Percentiles rank a stretch among this genome's conserved stretches.
Evolutionary conservation across 2,329 filamentous ascomycete species (phyloP).

Genomic region (Chrysoporthe cubensis): DNA sequence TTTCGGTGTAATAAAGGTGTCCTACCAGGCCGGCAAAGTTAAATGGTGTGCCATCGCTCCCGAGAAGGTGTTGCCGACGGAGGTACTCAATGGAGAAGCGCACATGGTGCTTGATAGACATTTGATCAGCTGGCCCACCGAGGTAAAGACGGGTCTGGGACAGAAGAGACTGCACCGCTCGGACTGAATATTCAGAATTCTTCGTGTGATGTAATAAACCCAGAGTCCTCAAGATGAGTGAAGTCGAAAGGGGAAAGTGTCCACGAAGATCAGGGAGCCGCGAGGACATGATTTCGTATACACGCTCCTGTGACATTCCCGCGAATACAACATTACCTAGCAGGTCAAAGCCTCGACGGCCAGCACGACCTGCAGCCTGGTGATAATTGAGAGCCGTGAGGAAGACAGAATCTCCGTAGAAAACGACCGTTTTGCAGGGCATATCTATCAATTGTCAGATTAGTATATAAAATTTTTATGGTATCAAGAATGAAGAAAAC

Average conservation of each 20-base stretch:
- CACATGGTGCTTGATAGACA: constrained; percentile 74
- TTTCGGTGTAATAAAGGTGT: constrained; percentile 78
- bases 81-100: constrained; percentile 83
- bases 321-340: constrained; percentile 83
- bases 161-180: constrained; percentile 67
- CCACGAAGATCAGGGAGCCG: constrained; percentile 74
- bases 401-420: constrained; percentile 73
- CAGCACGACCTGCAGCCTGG: constrained; percentile 77
- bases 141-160: constrained; percentile 73
- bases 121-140: constrained; percentile 68
- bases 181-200: constrained; percentile 63
- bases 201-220: constrained; percentile 69
- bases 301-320: constrained; percentile 62
- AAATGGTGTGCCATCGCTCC: constrained; percentile 62
- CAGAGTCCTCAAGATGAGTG: constrained; percentile 70
- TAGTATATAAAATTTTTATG: not conserved
- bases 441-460: constrained; percentile 49
- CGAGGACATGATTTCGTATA: constrained; percentile 72
- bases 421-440: constrained; percentile 82
- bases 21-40: constrained; percentile 74
- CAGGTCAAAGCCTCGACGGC: constrained; percentile 78
- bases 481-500: no score
- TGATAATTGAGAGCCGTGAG: constrained; percentile 77
- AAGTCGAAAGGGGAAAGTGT: constrained; percentile 78
- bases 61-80: constrained; percentile 68